Evolutionary conservation across 805 yeast genomes (phyloP).

Genomic region (Wickerhamomyces subpelliculosus): DNA sequence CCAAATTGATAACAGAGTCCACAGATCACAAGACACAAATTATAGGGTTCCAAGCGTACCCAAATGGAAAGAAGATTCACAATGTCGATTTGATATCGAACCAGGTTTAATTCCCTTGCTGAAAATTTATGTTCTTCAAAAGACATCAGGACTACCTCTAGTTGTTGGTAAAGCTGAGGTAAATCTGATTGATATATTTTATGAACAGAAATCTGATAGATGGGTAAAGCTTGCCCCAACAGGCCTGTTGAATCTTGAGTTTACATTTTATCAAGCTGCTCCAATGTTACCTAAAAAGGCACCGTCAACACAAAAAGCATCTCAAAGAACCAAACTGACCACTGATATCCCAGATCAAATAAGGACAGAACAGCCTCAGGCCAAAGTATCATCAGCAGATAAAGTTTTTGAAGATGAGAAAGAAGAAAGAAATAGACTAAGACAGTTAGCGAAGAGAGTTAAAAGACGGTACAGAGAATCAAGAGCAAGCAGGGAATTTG

Average conservation of each 20-base stretch:
- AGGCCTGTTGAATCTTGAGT: conserved; percentile 15
- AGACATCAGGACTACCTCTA: conserved; percentile 6
- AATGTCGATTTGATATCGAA: conserved; percentile 16
- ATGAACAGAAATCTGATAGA: conserved; percentile 8
- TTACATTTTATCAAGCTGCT: conserved; percentile 17
- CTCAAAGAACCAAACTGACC: not conserved
- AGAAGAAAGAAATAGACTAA: conserved; percentile 14
- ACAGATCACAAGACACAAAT: conserved; percentile 7
- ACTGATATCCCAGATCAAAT: not conserved
- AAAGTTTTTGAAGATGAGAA: conserved; percentile 18
- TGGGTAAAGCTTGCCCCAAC: conserved; percentile 8
- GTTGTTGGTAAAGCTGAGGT: conserved; percentile 13
- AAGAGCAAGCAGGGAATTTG: not conserved
- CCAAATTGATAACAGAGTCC: conserved; percentile 13
- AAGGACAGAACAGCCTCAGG: not conserved
- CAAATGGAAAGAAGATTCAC: conserved; percentile 19
- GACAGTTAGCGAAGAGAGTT: conserved; percentile 13
- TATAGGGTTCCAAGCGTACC: not conserved
- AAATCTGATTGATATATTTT: conserved; percentile 10
- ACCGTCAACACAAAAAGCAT: not conserved
- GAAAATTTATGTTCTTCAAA: conserved; percentile 14
- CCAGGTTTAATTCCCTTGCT: conserved; percentile 9
- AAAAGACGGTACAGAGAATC: conserved; percentile 13
- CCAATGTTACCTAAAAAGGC: conserved; percentile 16
- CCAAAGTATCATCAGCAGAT: conserved; percentile 15